Conservation (phyloP, 768 basidiomycete genomes). For the Peribolospora baueri region DNA sequence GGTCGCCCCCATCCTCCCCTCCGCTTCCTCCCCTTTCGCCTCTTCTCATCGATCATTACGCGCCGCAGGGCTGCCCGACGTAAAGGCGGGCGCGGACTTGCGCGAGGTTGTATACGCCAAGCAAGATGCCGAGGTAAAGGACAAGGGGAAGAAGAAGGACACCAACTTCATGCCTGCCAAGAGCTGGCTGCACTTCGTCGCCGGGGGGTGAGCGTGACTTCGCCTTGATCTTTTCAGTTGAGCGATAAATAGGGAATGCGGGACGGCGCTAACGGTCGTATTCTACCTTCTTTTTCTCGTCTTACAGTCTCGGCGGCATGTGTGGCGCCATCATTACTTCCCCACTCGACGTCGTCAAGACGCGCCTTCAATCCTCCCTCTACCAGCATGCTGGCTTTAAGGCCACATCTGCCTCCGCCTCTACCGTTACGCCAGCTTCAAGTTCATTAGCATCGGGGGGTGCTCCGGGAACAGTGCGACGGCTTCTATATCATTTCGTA, state of each 20-base stretch:
- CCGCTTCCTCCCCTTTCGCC: no score
- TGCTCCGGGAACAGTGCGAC: conserved; percentile 6
- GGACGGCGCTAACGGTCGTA: background rate
- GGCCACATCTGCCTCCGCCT: conserved; percentile 2
- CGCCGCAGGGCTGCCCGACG: no score
- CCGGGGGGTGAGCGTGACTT: conserved; percentile 11
- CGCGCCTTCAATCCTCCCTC: conserved; percentile 74
- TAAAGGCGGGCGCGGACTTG: no score
- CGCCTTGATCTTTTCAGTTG: background rate
- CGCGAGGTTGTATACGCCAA: no score
- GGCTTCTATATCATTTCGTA: conserved; percentile 71
- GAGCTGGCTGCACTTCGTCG: conserved; percentile 11
- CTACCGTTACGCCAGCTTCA: background rate
- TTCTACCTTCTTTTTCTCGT: no score
- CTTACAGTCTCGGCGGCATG: conserved; percentile 70
- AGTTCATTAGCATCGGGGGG: background rate
- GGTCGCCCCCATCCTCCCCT: no score
- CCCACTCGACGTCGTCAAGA: conserved; percentile 96
- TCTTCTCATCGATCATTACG: no score
- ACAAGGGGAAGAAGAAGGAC: no score
- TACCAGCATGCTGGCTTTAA: conserved; percentile 24
- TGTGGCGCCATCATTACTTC: conserved; percentile 89
- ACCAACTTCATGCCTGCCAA: no score
- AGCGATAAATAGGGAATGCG: no score
- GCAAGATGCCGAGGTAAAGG: no score